Base-by-base conservation (phyloP, 129 eudicot genomes). In the Pulicaria dysenterica region DNA sequence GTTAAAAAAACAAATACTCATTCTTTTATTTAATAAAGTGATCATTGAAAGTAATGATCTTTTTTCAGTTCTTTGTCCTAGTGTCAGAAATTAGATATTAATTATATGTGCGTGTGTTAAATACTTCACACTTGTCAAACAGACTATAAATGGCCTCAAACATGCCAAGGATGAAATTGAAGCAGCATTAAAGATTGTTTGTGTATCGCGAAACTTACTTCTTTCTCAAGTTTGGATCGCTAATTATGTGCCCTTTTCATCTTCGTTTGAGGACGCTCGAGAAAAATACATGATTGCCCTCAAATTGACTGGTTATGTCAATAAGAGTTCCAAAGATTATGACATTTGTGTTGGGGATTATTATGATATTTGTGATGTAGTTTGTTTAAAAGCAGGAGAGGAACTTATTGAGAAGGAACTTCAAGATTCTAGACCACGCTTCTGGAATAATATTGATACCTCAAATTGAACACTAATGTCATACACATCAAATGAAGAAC, bases 121-220 rank as follows among this genome's bases (percentile, higher is more conserved):
- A 9, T 48, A 36, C 44, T 48, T 51, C 8, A 69, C 19, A 5
- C 34, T 10, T 17, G 5, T 46, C 5, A 48, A 73, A 73, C 77
- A 73, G 69, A 60, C 40, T 60, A 9, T 73, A 47, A 5, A 24
- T 6, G 51, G 63, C 39, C 61, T 73, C 10, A 0, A 62, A 62
- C 15, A 7, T 12, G 34, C 51, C 37, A 48, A 49, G 53, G 46
- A 62, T 13, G 53, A 62, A 8, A 16, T 64, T 12, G 53, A 44
- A 5, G 38, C 5, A 4, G 67, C 48, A 39, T 5, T 39, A 61
- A 7, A 64, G 39, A 11, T 64, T 39, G 4, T 61, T 61, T 38
- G 31, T 14, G 11, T 9, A 7, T 38, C 34, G 13, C 17, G 12
- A 39, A 16, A 14, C 36, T 38, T 61, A 16, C 47, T 7, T 7